phyloP scores from a whole-genome alignment of 192 early-diverging fungal genomes.

The Coemansia erecta region DNA sequence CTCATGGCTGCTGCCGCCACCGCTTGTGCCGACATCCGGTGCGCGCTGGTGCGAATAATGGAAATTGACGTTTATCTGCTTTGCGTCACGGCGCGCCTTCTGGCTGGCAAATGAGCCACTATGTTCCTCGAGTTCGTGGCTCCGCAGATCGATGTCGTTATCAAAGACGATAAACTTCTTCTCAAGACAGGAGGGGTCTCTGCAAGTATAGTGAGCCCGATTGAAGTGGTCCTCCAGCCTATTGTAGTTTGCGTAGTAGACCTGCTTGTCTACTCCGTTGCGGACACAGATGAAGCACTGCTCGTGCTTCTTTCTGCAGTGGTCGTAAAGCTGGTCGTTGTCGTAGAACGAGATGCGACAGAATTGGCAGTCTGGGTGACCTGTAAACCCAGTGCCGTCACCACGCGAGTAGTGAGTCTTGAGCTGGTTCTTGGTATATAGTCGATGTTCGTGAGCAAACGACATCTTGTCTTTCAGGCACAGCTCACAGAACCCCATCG shows the following conservation, averaged over 20 bases:
- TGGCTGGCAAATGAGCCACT: slow-evolving; percentile 30
- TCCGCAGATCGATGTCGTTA: slow-evolving; percentile 86
- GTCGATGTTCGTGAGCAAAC: slow-evolving; percentile 88
- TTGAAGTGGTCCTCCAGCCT: slow-evolving; percentile 82
- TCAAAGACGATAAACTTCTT: slow-evolving; percentile 97
- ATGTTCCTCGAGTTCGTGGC: slow-evolving; percentile 71
- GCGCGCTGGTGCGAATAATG: slow-evolving; percentile 17
- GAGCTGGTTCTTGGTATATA: slow-evolving; percentile 76
- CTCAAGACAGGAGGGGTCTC: slow-evolving; percentile 77
- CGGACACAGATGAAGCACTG: slow-evolving; percentile 87
- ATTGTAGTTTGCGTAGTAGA: slow-evolving; percentile 84
- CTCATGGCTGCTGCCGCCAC: background rate
- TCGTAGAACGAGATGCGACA: slow-evolving; percentile 82
- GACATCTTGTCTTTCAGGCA: slow-evolving; percentile 88
- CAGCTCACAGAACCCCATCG: slow-evolving; percentile 77
- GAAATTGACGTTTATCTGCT: slow-evolving; percentile 38
- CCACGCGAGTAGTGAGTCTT: slow-evolving; percentile 74
- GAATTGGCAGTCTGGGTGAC: slow-evolving; percentile 91
- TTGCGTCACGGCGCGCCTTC: slow-evolving; percentile 36
- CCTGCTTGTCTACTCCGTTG: slow-evolving; percentile 67
- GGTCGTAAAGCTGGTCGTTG: slow-evolving; percentile 91
- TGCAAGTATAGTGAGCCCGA: slow-evolving; percentile 78
- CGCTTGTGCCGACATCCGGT: background rate
- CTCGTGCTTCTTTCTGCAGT: slow-evolving; percentile 91
- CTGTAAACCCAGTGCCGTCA: slow-evolving; percentile 69